Evolutionary conservation across 345 rosid species (phyloP).

Genomic region (Brassica carinata): DNA sequence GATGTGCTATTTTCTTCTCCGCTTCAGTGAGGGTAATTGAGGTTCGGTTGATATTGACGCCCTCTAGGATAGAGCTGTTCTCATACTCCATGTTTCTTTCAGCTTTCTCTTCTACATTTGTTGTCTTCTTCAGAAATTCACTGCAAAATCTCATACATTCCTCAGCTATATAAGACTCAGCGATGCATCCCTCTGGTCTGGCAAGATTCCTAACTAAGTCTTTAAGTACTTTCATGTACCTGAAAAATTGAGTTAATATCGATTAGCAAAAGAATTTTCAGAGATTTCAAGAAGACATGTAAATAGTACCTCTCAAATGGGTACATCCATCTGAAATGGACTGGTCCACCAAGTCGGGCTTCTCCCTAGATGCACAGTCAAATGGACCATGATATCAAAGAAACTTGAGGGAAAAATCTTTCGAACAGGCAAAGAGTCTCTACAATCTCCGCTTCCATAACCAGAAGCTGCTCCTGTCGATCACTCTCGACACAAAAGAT

Average conservation of each 20-base stretch:
- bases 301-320: neutral
- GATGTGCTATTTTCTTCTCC: neutral
- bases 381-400: neutral
- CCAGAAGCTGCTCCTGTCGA: neutral
- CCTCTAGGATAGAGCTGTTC: neutral
- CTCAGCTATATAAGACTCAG: neutral
- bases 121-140: neutral
- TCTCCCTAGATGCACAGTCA: neutral
- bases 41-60: neutral
- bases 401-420: neutral
- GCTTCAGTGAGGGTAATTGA: neutral
- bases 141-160: neutral
- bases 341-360: neutral
- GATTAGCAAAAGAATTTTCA: no score
- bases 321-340: neutral
- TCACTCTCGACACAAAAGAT: neutral
- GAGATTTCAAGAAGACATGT: no score
- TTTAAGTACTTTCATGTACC: neutral
- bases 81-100: neutral
- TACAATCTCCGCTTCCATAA: neutral
- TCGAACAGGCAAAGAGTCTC: neutral
- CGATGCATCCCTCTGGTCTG: neutral
- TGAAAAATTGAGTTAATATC: neutral
- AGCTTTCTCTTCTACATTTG: neutral
- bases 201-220: neutral